Percentiles rank a stretch among this genome's conserved stretches.
Conservation (phyloP, 441 rosid species). For the Iberis amara region DNA sequence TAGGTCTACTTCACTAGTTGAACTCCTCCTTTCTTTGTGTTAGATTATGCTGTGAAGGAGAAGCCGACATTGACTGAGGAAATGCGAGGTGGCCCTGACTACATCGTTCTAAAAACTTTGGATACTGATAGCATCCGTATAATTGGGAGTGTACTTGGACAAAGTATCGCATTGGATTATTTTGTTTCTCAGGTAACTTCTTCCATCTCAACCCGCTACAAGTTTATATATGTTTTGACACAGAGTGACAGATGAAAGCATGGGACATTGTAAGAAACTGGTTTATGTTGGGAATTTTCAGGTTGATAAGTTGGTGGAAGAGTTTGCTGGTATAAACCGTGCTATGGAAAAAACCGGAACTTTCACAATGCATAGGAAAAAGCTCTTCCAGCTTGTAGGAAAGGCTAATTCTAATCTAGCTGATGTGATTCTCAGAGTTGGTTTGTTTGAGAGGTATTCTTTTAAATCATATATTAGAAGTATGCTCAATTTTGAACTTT, state of each 20-base stretch:
- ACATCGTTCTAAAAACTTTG: slow-evolving; percentile 59
- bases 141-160: slow-evolving; percentile 90
- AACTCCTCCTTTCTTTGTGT: slow-evolving; percentile 4
- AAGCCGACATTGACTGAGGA: slow-evolving; percentile 60
- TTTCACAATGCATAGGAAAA: slow-evolving; percentile 85
- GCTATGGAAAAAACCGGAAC: slow-evolving; percentile 83
- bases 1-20: background rate
- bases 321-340: slow-evolving; percentile 87
- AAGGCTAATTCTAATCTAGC: slow-evolving; percentile 94
- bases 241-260: slow-evolving; percentile 5
- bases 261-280: slow-evolving; percentile 2
- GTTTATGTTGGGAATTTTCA: slow-evolving; percentile 20
- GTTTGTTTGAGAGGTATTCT: slow-evolving; percentile 82
- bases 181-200: slow-evolving; percentile 81
- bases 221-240: background rate
- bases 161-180: slow-evolving; percentile 86
- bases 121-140: slow-evolving; percentile 82
- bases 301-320: slow-evolving; percentile 93
- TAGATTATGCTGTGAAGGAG: slow-evolving; percentile 87
- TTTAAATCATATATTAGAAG: background rate
- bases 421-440: slow-evolving; percentile 91
- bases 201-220: slow-evolving; percentile 4
- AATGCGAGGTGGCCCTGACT: slow-evolving; percentile 84
- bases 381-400: slow-evolving; percentile 87
- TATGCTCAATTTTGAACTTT: slow-evolving; percentile 4